Base-by-base conservation (phyloP, 1,284 basidiomycete species). In the Microbotryum scabiosae region DNA sequence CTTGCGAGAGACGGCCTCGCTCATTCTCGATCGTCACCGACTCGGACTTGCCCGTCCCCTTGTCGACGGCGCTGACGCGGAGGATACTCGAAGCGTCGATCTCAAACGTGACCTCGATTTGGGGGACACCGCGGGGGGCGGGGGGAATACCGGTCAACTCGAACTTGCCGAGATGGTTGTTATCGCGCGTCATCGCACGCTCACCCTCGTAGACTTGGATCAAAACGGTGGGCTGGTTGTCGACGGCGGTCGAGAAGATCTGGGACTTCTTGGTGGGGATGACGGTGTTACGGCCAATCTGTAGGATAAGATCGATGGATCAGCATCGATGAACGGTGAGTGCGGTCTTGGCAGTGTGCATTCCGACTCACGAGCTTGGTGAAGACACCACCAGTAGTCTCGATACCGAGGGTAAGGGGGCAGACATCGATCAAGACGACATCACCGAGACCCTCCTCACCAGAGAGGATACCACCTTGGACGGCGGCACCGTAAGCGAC, bases 121-220 rank as follows among this genome's bases (percentile, higher is more conserved):
- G 91, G 71, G 90, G 91, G 55, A 93, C 88, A 75, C 93, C 93
- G 66, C 91, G 90, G 65, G 93, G 92, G 2, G 93, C 88, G 46
- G 92, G 91, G 23, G 93, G 93, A 67, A 97, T 96, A 65, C 88
- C 77, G 62, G 84, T 86, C 52, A 97, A 84, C 78, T 97, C 93
- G 74, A 97, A 97, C 77, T 93, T 92, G 79, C 93, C 93, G 67
- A 98, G 86, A 59, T 87, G 82, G 81, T 96, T 93, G 85, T 97
- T 97, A 81, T 97, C 91, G 83, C 96, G 97, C 68, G 93, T 97
- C 75, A 92, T 89, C 61, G 93, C 90, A 83, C 94, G 92, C 80
- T 99, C 96, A 80, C 96, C 94, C 83, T 98, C 94, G 80, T 84
- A 98, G 62, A 98, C 94, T 78, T 97, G 94, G 79, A 98, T 97